Percentiles rank a stretch among this genome's conserved stretches.
Evolutionary conservation across 257 asterid genomes (phyloP).

Genomic region (Ballota nigra): DNA sequence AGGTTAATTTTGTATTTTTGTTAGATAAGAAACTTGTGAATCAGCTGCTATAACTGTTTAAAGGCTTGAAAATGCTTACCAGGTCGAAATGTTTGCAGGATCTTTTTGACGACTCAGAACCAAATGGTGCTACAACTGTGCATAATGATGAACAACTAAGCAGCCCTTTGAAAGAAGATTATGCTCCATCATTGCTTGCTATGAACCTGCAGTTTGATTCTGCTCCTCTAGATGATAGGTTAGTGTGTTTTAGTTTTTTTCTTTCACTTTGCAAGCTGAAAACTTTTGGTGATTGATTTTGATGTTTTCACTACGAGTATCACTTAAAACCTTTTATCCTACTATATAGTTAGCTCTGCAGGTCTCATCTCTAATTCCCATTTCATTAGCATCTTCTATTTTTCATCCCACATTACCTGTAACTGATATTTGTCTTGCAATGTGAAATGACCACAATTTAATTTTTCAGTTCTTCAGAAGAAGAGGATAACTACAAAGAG

Average conservation of each 20-base stretch:
- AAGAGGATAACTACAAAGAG: conserved; percentile 76
- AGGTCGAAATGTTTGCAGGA: conserved; percentile 46
- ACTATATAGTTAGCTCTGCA: neutral
- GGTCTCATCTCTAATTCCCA: neutral
- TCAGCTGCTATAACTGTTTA: conserved; percentile 11
- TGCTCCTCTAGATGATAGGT: conserved; percentile 67
- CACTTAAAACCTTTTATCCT: neutral
- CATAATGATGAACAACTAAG: conserved; percentile 33
- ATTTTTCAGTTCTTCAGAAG: conserved; percentile 72
- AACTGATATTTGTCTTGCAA: neutral
- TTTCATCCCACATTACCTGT: neutral
- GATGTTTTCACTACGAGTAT: neutral
- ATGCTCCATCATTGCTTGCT: conserved; percentile 63
- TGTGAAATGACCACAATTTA: conserved; percentile 11
- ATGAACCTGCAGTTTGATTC: conserved; percentile 81
- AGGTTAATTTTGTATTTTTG: conserved; percentile 48
- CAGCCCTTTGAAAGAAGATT: conserved; percentile 49
- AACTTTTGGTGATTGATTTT: neutral
- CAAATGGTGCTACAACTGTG: conserved; percentile 35
- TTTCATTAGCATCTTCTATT: conserved; percentile 1
- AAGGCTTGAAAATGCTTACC: conserved; percentile 25
- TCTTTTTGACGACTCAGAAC: conserved; percentile 62
- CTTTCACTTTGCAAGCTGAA: conserved; percentile 1
- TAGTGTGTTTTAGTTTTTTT: conserved; percentile 14
- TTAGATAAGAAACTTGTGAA: conserved; percentile 18